Evolutionary conservation across 306 rosid genomes (phyloP).

Genomic region (Mucuna pruriens): DNA sequence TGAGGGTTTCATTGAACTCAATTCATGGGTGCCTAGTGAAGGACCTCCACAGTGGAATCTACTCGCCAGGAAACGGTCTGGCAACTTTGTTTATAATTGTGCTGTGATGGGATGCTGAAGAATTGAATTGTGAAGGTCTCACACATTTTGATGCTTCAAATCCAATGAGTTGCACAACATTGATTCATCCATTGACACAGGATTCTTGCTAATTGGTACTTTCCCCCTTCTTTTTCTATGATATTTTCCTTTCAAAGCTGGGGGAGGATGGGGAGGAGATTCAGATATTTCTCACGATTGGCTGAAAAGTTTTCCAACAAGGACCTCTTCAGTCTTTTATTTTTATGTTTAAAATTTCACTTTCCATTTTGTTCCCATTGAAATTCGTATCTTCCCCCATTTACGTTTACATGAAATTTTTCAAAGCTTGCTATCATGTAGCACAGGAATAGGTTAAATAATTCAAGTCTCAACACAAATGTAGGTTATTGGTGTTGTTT

Average conservation of each 20-base stretch:
- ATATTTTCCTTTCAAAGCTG: conserved; percentile 44
- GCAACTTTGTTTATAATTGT: conserved; percentile 87
- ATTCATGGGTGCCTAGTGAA: conserved; percentile 87
- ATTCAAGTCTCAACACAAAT: conserved; percentile 60
- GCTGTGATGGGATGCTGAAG: conserved; percentile 96
- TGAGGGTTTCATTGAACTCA: conserved; percentile 78
- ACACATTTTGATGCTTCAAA: conserved; percentile 45
- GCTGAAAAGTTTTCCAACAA: conserved; percentile 50
- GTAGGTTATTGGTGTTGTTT: conserved; percentile 54
- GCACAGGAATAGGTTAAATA: conserved; percentile 74
- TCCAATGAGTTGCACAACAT: conserved; percentile 49
- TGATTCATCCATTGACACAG: conserved; percentile 54
- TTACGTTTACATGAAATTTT: conserved; percentile 61
- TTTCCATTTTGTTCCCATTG: conserved; percentile 54
- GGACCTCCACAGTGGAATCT: conserved; percentile 86
- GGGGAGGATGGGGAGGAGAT: conserved; percentile 55
- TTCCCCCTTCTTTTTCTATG: conserved; percentile 43
- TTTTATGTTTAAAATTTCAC: conserved; percentile 42
- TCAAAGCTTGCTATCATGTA: conserved; percentile 59
- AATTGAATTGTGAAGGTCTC: conserved; percentile 25
- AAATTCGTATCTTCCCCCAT: conserved; percentile 58
- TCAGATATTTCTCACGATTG: conserved; percentile 59
- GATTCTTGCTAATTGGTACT: conserved; percentile 73
- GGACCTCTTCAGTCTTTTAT: conserved; percentile 49
- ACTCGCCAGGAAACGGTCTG: conserved; percentile 69